phyloP scores from a whole-genome alignment of 2,329 filamentous ascomycete species.

The Ophiosphaerella korrae region DNA sequence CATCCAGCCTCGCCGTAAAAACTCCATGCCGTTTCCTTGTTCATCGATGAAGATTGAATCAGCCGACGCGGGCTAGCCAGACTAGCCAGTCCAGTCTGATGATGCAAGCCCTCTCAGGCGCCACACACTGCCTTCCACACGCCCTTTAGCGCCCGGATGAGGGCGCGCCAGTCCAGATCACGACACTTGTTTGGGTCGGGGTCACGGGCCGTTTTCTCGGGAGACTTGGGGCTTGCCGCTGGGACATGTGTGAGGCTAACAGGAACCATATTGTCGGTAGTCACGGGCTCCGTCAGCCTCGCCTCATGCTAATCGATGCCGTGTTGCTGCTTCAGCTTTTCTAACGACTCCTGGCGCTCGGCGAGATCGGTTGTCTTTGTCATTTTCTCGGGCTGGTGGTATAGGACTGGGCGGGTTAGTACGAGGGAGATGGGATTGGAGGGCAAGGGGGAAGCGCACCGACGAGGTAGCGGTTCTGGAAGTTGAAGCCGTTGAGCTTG shows the following conservation, averaged over 20 bases:
- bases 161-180: conserved; percentile 38
- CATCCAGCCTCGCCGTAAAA: too few species aligned
- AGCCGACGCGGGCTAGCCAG: too few species aligned
- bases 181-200: conserved; percentile 24
- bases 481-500: conserved; percentile 99
- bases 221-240: conserved; percentile 28
- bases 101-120: conserved; percentile 36
- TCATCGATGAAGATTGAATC: too few species aligned
- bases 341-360: conserved; percentile 93
- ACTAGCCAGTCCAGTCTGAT: too few species aligned
- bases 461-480: conserved; percentile 98
- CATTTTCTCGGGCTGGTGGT: conserved; percentile 80
- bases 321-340: conserved; percentile 96
- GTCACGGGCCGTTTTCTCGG: conserved; percentile 28
- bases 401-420: conserved; percentile 61
- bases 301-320: conserved; percentile 82
- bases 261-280: conserved; percentile 38
- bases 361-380: conserved; percentile 88
- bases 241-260: conserved; percentile 44
- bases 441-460: conserved; percentile 62
- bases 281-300: conserved; percentile 55
- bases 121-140: conserved; percentile 43
- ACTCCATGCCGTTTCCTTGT: too few species aligned
- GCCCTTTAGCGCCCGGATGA: conserved; percentile 38
- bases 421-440: not conserved